A percentile compares a stretch with the other conserved stretches of the same genome.
These are phyloP conservation scores for Trichoderma sp. DNA, from an alignment of 2,329 filamentous ascomycete species.

Conservation along the genomic window DNA sequence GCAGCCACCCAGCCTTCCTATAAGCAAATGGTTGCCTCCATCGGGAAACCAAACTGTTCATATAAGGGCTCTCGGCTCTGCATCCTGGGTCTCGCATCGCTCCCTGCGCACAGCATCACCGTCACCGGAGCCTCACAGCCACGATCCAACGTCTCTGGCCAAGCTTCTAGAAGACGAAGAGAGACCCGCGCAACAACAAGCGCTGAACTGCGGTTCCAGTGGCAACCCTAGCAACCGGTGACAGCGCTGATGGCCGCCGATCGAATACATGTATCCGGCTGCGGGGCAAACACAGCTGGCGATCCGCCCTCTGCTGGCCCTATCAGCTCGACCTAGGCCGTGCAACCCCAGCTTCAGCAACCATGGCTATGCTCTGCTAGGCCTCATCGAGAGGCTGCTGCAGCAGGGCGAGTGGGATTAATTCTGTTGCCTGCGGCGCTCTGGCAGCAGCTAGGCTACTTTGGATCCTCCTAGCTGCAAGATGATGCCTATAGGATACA, in stretches of 20 bases:
- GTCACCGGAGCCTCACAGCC: neutral
- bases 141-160: neutral
- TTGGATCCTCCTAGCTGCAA: neutral
- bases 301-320: neutral
- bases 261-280: neutral
- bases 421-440: neutral
- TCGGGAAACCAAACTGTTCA: neutral
- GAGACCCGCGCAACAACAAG: neutral
- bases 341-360: neutral
- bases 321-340: neutral
- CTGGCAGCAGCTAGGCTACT: neutral
- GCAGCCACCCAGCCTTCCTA: neutral
- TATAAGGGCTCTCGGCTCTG: neutral
- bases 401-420: neutral
- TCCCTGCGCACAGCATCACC: neutral
- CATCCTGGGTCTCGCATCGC: neutral
- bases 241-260: neutral
- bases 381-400: neutral
- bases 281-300: neutral
- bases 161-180: neutral
- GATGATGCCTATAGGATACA: neutral
- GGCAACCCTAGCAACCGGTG: neutral
- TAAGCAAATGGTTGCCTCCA: neutral
- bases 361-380: constrained; percentile 7
- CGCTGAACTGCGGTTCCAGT: neutral